phyloP scores from a whole-genome alignment of 2,329 filamentous ascomycete genomes.

The Trichothecium roseum region DNA sequence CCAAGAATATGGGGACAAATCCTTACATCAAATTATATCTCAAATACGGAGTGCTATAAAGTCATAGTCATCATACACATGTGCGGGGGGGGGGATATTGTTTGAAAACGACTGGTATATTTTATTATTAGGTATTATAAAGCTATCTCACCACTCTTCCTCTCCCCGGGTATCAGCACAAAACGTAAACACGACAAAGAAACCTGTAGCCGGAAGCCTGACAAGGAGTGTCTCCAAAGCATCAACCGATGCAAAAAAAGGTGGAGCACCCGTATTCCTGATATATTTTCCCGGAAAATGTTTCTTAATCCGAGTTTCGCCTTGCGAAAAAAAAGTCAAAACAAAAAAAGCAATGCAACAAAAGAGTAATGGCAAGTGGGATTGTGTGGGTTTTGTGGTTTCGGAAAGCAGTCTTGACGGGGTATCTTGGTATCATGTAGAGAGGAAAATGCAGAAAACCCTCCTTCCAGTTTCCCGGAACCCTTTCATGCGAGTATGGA shows the following conservation, averaged over 20 bases:
- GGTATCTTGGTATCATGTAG: conserved; percentile 42
- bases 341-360: conserved; percentile 10
- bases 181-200: conserved; percentile 12
- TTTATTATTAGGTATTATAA: conserved; percentile 36
- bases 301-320: not conserved
- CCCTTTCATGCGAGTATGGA: conserved; percentile 23
- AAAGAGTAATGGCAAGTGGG: conserved; percentile 10
- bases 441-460: conserved; percentile 41
- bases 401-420: conserved; percentile 32
- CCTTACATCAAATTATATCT: too few species aligned
- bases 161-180: conserved; percentile 28
- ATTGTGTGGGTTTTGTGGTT: conserved; percentile 6
- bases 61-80: too few species aligned
- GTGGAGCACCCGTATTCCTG: too few species aligned
- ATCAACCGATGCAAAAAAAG: too few species aligned
- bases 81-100: too few species aligned
- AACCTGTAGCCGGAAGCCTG: too few species aligned
- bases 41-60: too few species aligned
- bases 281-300: too few species aligned
- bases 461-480: conserved; percentile 32
- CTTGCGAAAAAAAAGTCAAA: not conserved
- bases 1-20: too few species aligned
- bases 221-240: too few species aligned
- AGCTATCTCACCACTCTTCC: conserved; percentile 17
- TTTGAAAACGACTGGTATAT: conserved; percentile 5